Conservation (phyloP, 2,329 filamentous ascomycete genomes). For the Nemania abortiva region DNA sequence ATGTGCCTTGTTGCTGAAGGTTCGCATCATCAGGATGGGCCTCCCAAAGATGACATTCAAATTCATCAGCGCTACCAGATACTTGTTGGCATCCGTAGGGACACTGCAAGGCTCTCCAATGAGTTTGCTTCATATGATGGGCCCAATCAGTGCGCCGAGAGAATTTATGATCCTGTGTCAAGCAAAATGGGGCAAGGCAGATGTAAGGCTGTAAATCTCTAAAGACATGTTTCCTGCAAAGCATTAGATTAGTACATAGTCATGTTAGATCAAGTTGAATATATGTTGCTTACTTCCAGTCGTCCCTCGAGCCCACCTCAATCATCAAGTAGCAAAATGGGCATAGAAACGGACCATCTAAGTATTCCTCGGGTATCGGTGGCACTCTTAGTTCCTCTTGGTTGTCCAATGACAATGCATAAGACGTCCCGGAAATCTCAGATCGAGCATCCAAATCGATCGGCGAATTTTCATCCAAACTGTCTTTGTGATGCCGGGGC, state of each 20-base stretch:
- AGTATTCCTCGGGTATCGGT: not conserved
- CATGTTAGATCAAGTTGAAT: no score
- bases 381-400: constrained; percentile 5
- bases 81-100: not conserved
- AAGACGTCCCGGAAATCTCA: not conserved
- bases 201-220: constrained; percentile 24
- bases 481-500: not conserved
- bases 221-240: constrained; percentile 16
- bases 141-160: constrained; percentile 11
- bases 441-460: constrained; percentile 10
- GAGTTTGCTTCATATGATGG: constrained; percentile 17
- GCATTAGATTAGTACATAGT: not conserved
- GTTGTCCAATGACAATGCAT: not conserved
- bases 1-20: not conserved
- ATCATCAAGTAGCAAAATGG: constrained; percentile 22
- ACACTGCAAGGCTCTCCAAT: constrained; percentile 25
- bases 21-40: not conserved
- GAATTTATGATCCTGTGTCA: constrained; percentile 7
- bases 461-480: not conserved
- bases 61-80: not conserved
- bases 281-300: constrained; percentile 19
- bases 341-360: constrained; percentile 3
- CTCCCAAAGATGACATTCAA: constrained; percentile 8
- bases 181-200: constrained; percentile 14
- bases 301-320: not conserved